phyloP scores from a whole-genome alignment of 306 rosid species.

The Trichosanthes truncata region DNA sequence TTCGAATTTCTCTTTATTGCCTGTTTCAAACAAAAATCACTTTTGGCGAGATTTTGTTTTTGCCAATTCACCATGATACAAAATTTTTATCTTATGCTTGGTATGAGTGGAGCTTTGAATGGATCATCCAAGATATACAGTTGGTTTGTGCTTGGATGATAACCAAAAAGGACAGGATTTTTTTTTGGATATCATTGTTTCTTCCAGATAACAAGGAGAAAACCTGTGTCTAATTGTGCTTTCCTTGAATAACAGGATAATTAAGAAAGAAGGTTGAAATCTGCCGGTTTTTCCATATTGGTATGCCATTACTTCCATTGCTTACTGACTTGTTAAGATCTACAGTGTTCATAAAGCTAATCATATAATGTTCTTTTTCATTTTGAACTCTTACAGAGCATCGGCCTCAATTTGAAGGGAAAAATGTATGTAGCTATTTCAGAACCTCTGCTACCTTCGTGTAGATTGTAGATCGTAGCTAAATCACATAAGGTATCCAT shows the following conservation, averaged over 20 bases:
- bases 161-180: neutral
- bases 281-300: slow-evolving; percentile 18
- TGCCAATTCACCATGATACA: neutral
- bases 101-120: neutral
- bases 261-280: slow-evolving; percentile 75
- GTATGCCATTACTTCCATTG: slow-evolving; percentile 12
- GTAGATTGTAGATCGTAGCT: neutral
- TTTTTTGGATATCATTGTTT: neutral
- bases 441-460: neutral
- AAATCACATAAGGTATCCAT: neutral
- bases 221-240: neutral
- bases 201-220: neutral
- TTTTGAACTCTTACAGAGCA: neutral
- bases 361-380: neutral
- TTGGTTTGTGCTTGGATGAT: neutral
- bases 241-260: slow-evolving; percentile 45
- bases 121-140: neutral
- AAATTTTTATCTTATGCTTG: neutral
- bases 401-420: neutral
- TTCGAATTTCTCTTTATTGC: neutral
- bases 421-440: neutral
- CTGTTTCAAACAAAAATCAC: neutral
- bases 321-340: neutral
- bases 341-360: neutral
- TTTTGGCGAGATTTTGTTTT: neutral